Evolutionary conservation across 2,329 filamentous ascomycete genomes (phyloP), one percentile per base, ranked within the genome.

Genomic region (Hymenoscyphus linearis): DNA sequence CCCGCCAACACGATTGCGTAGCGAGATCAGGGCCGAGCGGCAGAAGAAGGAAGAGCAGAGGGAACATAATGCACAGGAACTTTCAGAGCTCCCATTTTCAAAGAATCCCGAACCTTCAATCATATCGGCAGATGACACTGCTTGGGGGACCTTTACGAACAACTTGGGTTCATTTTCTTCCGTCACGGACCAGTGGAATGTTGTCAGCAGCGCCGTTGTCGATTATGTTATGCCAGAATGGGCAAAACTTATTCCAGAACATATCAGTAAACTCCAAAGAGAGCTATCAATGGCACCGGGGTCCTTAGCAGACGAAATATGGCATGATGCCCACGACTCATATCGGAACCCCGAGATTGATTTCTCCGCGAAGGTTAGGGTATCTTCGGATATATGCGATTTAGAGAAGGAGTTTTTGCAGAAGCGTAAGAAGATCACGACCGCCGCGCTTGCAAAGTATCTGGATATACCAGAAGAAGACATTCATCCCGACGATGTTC

Each of bases 401-500:
- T 92, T 97, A 63, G 95, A 99, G 73, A 85, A 88, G 72, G 79
- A 80, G 3, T 99, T 92, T 67, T 76, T 91, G 7, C 74, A 79
- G 27, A 87, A 87, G 57, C 83, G 95, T 59, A 88, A 85, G 71
- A 79, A 79, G 62, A 82, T 89, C 55, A 88, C 89, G 0, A 84
- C 82, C 3, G 84, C 83, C 60, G 92, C 91, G 5, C 78, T 99
- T 57, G 91, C 93, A 2, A 86, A 80, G 57, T 99, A 98, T 71
- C 83, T 99, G 0, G 85, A 83, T 34, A 78, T 99, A 5, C 79
- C 88, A 0, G 91, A 93, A 72, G 79, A 84, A 14, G 89, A 93
- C 2, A 85, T 99, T n/a, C 85, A 98, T 70, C 90, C 91, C 0
- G 91, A 96, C 54, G 95, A 99, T 76, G 87, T 98, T 6, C 95